Conservation (phyloP, 73 alveolate genomes). For the Paramecium sexaurelia region DNA sequence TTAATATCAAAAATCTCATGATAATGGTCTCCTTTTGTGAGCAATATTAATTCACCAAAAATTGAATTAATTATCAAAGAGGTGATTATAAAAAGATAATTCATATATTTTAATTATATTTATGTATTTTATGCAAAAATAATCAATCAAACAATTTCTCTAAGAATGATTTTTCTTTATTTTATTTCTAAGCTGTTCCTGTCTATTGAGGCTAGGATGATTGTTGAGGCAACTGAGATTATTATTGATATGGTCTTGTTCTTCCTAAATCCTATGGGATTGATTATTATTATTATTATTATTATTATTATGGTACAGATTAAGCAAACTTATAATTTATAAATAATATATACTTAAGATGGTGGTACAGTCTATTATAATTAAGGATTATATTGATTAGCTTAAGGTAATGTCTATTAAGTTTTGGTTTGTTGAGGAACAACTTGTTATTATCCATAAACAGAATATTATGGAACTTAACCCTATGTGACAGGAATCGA, state of each 20-base stretch:
- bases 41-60: not conserved
- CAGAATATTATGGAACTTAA: not conserved
- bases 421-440: not conserved
- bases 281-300: not conserved
- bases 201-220: not conserved
- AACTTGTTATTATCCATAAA: not conserved
- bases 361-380: not conserved
- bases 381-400: not conserved
- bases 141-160: conserved; percentile 60
- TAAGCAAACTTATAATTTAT: not conserved
- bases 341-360: not conserved
- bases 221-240: not conserved
- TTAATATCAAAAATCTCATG: not conserved
- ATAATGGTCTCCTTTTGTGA: not conserved
- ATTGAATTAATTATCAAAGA: not conserved
- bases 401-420: not conserved
- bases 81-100: not conserved
- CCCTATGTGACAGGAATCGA: not conserved
- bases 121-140: not conserved
- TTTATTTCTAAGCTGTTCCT: not conserved
- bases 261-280: conserved; percentile 10
- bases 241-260: conserved; percentile 2
- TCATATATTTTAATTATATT: not conserved
- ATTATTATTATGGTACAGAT: not conserved
- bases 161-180: conserved; percentile 50